Evolutionary conservation across 108 stramenopile species (phyloP), one percentile per base, ranked within the genome.

Genomic region (Cyclotella sp.): DNA sequence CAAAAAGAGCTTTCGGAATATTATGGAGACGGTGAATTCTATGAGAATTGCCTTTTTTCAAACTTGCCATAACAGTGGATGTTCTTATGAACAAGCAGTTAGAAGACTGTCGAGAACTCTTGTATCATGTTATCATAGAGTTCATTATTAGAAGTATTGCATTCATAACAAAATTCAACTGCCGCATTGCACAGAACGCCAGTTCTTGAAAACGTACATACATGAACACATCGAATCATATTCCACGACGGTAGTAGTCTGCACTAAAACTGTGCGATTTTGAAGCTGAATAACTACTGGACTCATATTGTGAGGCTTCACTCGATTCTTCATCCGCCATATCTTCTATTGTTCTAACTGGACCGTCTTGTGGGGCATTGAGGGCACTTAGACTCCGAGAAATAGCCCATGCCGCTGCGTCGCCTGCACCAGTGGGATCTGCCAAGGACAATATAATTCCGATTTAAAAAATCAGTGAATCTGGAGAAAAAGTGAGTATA

Each of bases 371-470:
- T 16, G 81, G 57, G 19, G 71, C 65, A 45, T 82, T 82, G 14
- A 84, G 61, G 30, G 83, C 83, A 47, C 74, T 75, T 21, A 95
- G 79, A 79, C 91, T 91, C 71, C 88, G 62, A 62, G 87, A 83
- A 63, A 95, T 95, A 6, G 91, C 94, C 91, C 92, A 93, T 41
- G 91, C 94, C n/a, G 94, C 94, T 29, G 93, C 93, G 68, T 91
- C 88, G 41, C 84, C 86, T 3, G 93, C 93, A 58, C 82, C 84
- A 5, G 79, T 87, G 44, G 82, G 61, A 51, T 79, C 84, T 81
- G 41, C 15, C 12, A 39, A 28, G 29, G 1, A 0, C 51, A 43
- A 51, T 42, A 9, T 40, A 2, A 65, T 19, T 63, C 52, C 52
- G 34, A 54, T 13, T 13, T n/a, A 54, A 27, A 45, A 41, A 55